A percentile compares a stretch with the other conserved stretches of the same genome.
phyloP scores from a whole-genome alignment of 176 grass and related monocot species.

The Carex scoparia region DNA sequence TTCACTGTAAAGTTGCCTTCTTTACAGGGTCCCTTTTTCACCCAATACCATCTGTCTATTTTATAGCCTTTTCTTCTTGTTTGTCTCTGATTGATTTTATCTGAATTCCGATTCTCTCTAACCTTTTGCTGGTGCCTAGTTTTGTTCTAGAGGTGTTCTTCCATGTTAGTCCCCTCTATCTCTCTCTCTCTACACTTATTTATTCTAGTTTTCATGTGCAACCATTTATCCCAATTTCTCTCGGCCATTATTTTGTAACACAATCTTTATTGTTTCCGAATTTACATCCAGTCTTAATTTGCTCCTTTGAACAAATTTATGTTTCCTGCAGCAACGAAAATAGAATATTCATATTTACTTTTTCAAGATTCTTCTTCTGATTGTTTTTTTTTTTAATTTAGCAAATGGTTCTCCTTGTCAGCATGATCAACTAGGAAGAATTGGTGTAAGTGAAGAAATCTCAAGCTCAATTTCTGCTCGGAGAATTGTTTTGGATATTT shows the following conservation, averaged over 20 bases:
- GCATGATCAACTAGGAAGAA: neutral
- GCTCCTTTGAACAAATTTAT: neutral
- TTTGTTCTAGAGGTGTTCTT: neutral
- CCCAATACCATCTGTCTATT: neutral
- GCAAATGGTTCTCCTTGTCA: slow-evolving; percentile 1
- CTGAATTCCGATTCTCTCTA: neutral
- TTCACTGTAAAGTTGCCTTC: slow-evolving; percentile 20
- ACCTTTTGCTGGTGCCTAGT: neutral
- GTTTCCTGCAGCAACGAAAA: neutral
- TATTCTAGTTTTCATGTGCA: neutral
- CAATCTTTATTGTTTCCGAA: neutral
- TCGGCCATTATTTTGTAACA: neutral
- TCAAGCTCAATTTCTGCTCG: neutral
- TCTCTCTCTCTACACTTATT: neutral
- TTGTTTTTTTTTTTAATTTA: neutral
- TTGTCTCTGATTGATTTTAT: neutral
- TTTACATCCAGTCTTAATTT: neutral
- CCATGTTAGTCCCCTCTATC: neutral
- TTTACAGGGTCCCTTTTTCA: slow-evolving; percentile 7
- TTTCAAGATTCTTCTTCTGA: neutral
- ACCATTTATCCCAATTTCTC: neutral
- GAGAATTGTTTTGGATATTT: neutral
- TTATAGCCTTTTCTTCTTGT: neutral
- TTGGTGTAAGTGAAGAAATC: neutral
- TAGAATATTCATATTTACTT: neutral